Base-by-base conservation (phyloP, 2,329 filamentous ascomycete species). In the Sporothrix pallida region DNA sequence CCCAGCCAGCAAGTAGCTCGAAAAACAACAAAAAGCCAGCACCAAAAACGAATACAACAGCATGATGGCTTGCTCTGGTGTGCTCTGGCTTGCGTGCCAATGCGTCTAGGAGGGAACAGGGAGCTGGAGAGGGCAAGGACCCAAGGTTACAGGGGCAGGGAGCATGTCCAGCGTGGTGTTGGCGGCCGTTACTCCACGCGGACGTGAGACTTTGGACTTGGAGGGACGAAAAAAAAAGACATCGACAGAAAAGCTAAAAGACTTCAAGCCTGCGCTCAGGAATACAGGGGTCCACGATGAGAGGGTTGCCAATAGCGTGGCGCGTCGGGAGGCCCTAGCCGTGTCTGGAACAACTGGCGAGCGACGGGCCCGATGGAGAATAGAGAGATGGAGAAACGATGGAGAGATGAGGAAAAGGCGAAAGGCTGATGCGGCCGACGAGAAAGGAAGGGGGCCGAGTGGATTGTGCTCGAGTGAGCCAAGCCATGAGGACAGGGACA, bases 271-370 rank as follows among this genome's bases (percentile, higher is more conserved):
- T 37, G 7, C 31, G 31, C 31, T 37, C 31, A 2, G 31, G 31
- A 37, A 37, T 37, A 37, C 31, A 37, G 26, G 69, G 68, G 50
- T 44, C n/a, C 31, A n/a, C 31, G 42, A 60, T 26, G 54, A 70
- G 69, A 56, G 50, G 52, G 52, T 48, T 71, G 69, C 37, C 52
- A 70, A 71, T 60, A 48, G 54, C 20, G 69, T 60, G 69, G 69
- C 54, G 48, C 69, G 54, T 42, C 69, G 69, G 52, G 26, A 60
- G 50, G 69, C 31, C n/a, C 52, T 71, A 48, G 69, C 69, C 69
- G 52, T 54, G 46, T 58, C 17, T 70, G 20, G 69, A 37, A 60
- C 52, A 42, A 31, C 23, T 26, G 52, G n/a, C n/a, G 13, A 46
- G 68, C 52, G 37, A 60, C n/a, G 52, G 68, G 42, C 52, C 48